Evolutionary conservation across 805 yeast species (phyloP), one percentile per base, ranked within the genome.

Genomic region (Schwanniomyces pseudopolymorphus): DNA sequence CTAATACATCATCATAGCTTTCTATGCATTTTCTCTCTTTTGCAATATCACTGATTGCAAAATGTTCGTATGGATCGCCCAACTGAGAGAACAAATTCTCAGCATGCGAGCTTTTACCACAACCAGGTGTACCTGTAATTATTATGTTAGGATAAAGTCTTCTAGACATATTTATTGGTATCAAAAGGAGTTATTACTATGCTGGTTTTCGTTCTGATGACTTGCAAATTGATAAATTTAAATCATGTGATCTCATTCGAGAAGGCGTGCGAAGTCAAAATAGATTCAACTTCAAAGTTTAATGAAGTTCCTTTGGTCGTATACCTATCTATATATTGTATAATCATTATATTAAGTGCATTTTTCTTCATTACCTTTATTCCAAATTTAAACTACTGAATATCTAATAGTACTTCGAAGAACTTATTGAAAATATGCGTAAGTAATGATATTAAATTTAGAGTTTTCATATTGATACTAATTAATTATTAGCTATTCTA

Each of bases 111-210:
- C 94, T 78, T 58, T 89, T 89, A 10, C 96, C 96, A 50, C 94
- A 85, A 0, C 96, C 92, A 20, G 99, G 99, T 3, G 98, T 92
- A 3, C 99, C 99, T 2, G 98, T 94, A 40, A 94, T 79, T 33
- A 94, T 80, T 36, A 94, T 83, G 64, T 94, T 94, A 7, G 97
- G 85, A 22, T 67, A 54, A 31, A 51, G 59, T 59, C 78, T 68
- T 48, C 64, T 53, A 16, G 64, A 55, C 70, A 65, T 66, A 8
- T 19, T 22, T 22, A 22, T 22, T 38, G 19, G 4, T 22, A n/a
- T 22, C 6, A 17, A 38, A 38, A n/a, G 5, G 4, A 24, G 17
- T 8, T 38, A 22, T 10, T n/a, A 22, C 24, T 13, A 21, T n/a
- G 14, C 16, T 20, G 11, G 25, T 36, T 36, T 36, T 36, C 14